Evolutionary conservation across 176 grass and related monocot species (phyloP).

Genomic region (Chloris gayana): DNA sequence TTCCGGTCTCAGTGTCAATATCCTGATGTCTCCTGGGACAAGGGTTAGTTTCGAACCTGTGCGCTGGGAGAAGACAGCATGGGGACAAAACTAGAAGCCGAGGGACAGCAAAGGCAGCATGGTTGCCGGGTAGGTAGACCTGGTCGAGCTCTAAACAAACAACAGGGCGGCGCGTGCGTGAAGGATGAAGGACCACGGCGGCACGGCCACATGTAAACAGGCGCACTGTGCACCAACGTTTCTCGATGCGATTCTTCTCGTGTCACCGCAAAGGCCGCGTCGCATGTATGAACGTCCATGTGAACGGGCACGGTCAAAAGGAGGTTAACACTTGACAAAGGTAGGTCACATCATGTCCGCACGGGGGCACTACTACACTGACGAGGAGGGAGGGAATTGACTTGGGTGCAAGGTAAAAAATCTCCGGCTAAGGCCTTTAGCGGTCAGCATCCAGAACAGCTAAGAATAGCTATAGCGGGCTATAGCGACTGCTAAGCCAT

Average conservation of each 20-base stretch:
- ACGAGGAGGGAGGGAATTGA: background rate
- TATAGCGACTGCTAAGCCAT: no score
- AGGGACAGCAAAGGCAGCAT: background rate
- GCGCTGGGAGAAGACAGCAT: background rate
- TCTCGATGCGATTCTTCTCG: no score
- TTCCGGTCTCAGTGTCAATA: background rate
- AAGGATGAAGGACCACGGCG: background rate
- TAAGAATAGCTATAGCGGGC: no score
- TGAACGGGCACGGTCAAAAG: constrained; percentile 11
- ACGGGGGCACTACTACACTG: background rate
- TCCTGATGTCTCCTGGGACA: background rate
- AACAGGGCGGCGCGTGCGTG: background rate
- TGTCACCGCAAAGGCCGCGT: no score
- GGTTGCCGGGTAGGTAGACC: background rate
- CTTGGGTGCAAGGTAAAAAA: no score
- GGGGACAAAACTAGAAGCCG: constrained; percentile 4
- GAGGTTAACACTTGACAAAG: background rate
- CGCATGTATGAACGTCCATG: background rate
- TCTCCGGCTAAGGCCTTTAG: no score
- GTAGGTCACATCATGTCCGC: background rate
- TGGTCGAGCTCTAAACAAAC: constrained; percentile 8
- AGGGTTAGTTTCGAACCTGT: background rate
- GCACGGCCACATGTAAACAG: no score
- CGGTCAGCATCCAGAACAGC: no score
- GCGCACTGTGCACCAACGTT: no score